Conservation (phyloP, 2,329 filamentous ascomycete genomes). For the Neofusicoccum cordaticola region DNA sequence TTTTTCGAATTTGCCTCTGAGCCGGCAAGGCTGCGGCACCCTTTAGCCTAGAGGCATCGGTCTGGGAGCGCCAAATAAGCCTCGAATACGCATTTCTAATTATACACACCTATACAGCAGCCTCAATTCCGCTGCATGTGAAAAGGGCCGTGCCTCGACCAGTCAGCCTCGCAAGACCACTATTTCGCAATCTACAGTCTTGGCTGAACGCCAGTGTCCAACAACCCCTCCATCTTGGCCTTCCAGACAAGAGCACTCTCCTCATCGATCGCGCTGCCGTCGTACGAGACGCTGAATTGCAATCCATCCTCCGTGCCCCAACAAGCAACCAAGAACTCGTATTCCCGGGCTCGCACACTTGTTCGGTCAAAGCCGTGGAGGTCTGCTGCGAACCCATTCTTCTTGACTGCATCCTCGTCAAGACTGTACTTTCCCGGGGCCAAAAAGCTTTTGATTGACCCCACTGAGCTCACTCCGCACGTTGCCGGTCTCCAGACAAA, state of each 20-base stretch:
- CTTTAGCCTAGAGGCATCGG: not conserved
- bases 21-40: not conserved
- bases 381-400: conserved; percentile 39
- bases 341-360: conserved; percentile 45
- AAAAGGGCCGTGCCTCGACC: not conserved
- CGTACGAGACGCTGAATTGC: conserved; percentile 41
- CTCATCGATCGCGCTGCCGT: conserved; percentile 37
- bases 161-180: not conserved
- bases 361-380: conserved; percentile 20
- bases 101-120: not conserved
- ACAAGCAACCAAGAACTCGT: conserved; percentile 46
- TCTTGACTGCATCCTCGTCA: conserved; percentile 34
- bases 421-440: conserved; percentile 9
- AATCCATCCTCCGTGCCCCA: conserved; percentile 38
- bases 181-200: conserved; percentile 17
- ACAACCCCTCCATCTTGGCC: conserved; percentile 28
- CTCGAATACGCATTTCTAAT: not conserved
- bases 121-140: not conserved
- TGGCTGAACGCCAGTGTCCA: conserved; percentile 24
- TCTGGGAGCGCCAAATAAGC: not conserved
- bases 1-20: not conserved
- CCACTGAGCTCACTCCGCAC: conserved; percentile 46
- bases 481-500: conserved; percentile 37
- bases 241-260: conserved; percentile 32
- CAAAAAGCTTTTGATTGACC: conserved; percentile 20